Evolutionary conservation across 257 asterid genomes (phyloP), one percentile per base, ranked within the genome.

Genomic region (Jacaranda copaia): DNA sequence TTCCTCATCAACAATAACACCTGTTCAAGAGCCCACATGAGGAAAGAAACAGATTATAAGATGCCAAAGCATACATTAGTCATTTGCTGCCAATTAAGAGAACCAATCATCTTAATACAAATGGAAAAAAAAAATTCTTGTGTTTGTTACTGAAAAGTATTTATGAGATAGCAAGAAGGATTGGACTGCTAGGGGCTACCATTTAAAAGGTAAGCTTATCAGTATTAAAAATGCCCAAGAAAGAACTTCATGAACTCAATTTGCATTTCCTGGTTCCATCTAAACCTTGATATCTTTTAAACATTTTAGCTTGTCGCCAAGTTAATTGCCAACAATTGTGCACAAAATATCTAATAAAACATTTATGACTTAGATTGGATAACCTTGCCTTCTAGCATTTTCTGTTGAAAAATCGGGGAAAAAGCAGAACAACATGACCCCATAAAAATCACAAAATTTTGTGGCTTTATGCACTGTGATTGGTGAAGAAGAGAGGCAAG

Each of bases 1-100:
- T 92, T 94, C 79, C 97, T 90, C 94, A 94, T 94, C 87, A 94
- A 78, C 87, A 94, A 80, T 58, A 89, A 81, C 69, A 89, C 96
- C 98, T 93, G 92, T 73, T 68, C 46, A 62, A 73, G 67, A 57
- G 56, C 20, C 32, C 80, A 73, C 3, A 8, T 51, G 48, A 18
- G 18, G 14, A 48, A 60, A 6, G 46, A 48, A 59, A 49, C 13
- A 74, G n/a, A 68, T 56, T 65, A 70, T 64, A 57, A 63, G 71
- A 72, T 53, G 80, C 59, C 35, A 32, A 68, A 73, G 14, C 63
- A 59, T 25, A 36, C 20, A 36, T 11, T n/a, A 64, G 10, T 12
- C n/a, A 65, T 65, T 62, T 3, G 5, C 18, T 3, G 18, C 15
- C 14, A 71, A 66, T 65, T 14, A 8, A 63, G 64, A 48, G 58